phyloP scores from a whole-genome alignment of 2,329 filamentous ascomycete species.

The Pyrenophora teres region DNA sequence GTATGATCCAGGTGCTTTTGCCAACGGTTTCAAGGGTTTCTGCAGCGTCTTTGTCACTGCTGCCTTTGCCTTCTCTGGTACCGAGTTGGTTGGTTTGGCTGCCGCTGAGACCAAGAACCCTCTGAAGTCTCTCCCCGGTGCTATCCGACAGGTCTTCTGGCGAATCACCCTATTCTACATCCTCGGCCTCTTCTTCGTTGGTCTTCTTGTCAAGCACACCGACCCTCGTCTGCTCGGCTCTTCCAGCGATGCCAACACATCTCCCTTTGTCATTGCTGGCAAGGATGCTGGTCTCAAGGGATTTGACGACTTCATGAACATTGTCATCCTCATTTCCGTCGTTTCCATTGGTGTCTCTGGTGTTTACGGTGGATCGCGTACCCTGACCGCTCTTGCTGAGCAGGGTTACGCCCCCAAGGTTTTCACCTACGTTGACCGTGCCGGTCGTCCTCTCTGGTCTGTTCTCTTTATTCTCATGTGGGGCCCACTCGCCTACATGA shows the following conservation, averaged over 20 bases:
- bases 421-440: constrained; percentile 79
- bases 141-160: constrained; percentile 55
- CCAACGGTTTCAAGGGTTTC: constrained; percentile 66
- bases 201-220: constrained; percentile 49
- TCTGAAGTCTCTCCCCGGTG: constrained; percentile 53
- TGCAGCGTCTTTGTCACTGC: constrained; percentile 68
- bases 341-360: constrained; percentile 64
- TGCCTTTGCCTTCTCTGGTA: constrained; percentile 66
- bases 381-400: constrained; percentile 58
- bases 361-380: constrained; percentile 63
- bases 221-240: constrained; percentile 42
- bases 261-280: constrained; percentile 70
- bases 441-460: constrained; percentile 77
- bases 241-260: constrained; percentile 51
- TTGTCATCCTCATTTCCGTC: constrained; percentile 66
- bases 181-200: constrained; percentile 51
- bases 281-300: constrained; percentile 63
- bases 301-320: constrained; percentile 70
- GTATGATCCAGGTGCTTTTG: constrained; percentile 59
- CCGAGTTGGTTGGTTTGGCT: constrained; percentile 65
- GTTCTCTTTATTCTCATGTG: constrained; percentile 70
- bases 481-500: constrained; percentile 77
- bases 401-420: constrained; percentile 73
- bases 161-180: constrained; percentile 54
- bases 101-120: constrained; percentile 64